These are phyloP conservation scores for Naganishia onofrii DNA, from an alignment of 768 basidiomycete species.

Conservation along the genomic window DNA sequence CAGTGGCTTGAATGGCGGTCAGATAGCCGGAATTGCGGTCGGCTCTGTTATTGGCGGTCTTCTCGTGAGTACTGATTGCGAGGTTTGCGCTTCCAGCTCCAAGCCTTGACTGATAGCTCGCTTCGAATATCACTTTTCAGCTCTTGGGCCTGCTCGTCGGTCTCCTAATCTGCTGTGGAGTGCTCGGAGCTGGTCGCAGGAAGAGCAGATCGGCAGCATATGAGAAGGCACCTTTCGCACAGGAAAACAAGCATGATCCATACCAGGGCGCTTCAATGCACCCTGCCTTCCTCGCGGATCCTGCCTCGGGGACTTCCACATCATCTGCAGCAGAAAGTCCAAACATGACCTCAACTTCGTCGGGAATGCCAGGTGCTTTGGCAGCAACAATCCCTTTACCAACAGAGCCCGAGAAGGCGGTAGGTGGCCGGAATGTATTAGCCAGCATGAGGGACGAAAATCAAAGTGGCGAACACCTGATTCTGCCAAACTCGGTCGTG, in stretches of 20 bases:
- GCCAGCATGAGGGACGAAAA: constrained; percentile 49
- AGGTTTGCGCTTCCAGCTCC: neutral
- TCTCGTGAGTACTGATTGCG: constrained; percentile 37
- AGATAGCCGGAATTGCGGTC: constrained; percentile 45
- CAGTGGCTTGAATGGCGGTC: constrained; percentile 38
- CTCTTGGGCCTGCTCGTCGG: constrained; percentile 8
- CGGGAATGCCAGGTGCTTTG: constrained; percentile 1
- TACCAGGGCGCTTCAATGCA: neutral
- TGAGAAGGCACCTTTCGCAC: neutral
- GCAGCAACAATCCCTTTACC: neutral
- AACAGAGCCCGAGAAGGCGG: neutral
- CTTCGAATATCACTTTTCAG: neutral
- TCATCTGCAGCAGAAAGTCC: neutral
- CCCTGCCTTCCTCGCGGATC: neutral
- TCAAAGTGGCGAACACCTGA: constrained; percentile 45
- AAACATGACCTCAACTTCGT: neutral
- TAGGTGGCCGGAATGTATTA: constrained; percentile 34
- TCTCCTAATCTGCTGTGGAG: constrained; percentile 6
- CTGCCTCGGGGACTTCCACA: neutral
- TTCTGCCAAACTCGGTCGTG: constrained; percentile 46
- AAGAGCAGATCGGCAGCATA: neutral
- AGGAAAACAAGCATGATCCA: neutral
- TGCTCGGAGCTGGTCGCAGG: constrained; percentile 4
- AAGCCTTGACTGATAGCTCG: neutral
- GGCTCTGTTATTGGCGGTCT: constrained; percentile 47